A percentile compares a stretch with the other conserved stretches of the same genome.
Conservation (phyloP, 345 rosid species). For the Alliaria petiolata region DNA sequence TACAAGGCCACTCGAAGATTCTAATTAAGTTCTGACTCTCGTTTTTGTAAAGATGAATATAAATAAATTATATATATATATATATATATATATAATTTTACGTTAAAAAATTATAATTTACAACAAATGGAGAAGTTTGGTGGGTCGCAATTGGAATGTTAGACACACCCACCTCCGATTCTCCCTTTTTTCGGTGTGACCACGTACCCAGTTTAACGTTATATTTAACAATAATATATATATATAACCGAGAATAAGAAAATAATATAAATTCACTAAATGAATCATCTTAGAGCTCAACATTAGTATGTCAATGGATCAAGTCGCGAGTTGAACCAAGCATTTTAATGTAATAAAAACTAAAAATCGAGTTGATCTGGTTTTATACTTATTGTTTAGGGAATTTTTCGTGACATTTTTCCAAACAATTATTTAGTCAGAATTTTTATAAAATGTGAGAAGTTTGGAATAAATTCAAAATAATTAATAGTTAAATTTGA, state of each 20-base stretch:
- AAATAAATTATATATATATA: not conserved
- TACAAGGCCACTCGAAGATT: constrained; percentile 31
- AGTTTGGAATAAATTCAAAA: too few relatives aligned
- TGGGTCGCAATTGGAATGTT: constrained; percentile 39
- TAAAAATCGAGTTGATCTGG: too few relatives aligned
- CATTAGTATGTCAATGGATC: too few relatives aligned
- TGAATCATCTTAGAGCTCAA: too few relatives aligned
- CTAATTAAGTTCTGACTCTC: not conserved
- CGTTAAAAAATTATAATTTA: not conserved
- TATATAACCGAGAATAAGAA: not conserved
- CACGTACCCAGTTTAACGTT: constrained; percentile 26
- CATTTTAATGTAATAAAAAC: too few relatives aligned
- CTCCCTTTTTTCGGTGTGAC: constrained; percentile 28
- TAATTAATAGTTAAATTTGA: too few relatives aligned
- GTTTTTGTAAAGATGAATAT: not conserved
- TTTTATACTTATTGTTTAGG: too few relatives aligned
- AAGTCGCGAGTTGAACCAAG: too few relatives aligned
- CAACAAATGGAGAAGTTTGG: constrained; percentile 28
- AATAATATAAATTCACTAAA: too few relatives aligned
- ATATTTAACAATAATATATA: not conserved
- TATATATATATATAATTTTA: not conserved
- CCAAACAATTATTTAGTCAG: too few relatives aligned
- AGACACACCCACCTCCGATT: constrained; percentile 30
- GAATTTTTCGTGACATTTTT: too few relatives aligned
- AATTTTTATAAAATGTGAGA: too few relatives aligned